Percentiles rank a stretch among this genome's conserved stretches.
These are phyloP conservation scores for Cladobotryum protrusum DNA, from an alignment of 2,329 filamentous ascomycete species.

Conservation along the genomic window DNA sequence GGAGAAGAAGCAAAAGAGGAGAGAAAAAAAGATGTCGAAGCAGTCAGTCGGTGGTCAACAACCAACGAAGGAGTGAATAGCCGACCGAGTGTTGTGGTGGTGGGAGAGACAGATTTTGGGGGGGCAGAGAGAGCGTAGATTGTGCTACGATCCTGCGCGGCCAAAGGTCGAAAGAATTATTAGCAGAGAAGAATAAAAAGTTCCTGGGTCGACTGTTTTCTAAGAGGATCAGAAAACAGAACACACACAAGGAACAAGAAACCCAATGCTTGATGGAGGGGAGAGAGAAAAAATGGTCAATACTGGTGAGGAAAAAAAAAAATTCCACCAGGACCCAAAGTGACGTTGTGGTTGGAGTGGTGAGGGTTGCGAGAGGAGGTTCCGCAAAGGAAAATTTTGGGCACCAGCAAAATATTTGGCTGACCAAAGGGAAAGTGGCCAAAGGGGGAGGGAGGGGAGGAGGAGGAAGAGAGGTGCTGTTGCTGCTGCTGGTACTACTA, in stretches of 20 bases:
- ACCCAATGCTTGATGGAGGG: constrained; percentile 26
- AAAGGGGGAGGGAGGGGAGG: constrained; percentile 22
- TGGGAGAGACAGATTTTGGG: constrained; percentile 1
- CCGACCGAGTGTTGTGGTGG: constrained; percentile 15
- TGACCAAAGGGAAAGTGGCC: constrained; percentile 11
- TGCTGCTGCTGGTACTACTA: no score
- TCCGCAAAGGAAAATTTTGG: constrained; percentile 31
- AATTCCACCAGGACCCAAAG: constrained; percentile 31
- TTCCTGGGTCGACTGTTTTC: constrained; percentile 15
- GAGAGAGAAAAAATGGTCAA: constrained; percentile 24
- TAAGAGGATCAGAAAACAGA: constrained; percentile 11
- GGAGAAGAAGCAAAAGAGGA: no score
- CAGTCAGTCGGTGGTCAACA: constrained; percentile 5
- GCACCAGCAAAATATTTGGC: constrained; percentile 28
- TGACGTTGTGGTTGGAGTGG: constrained; percentile 28
- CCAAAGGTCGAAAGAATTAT: constrained; percentile 17
- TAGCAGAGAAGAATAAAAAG: constrained; percentile 20
- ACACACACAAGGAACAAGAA: constrained; percentile 24
- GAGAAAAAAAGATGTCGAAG: background rate
- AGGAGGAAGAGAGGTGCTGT: constrained; percentile 16
- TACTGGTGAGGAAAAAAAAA: constrained; percentile 22
- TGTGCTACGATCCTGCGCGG: constrained; percentile 27
- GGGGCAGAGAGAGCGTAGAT: constrained; percentile 12
- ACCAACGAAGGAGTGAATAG: constrained; percentile 17
- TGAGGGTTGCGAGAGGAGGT: constrained; percentile 30